These are phyloP conservation scores for Candida fluviatilis DNA, from an alignment of 805 yeast species.

Conservation along the genomic window DNA sequence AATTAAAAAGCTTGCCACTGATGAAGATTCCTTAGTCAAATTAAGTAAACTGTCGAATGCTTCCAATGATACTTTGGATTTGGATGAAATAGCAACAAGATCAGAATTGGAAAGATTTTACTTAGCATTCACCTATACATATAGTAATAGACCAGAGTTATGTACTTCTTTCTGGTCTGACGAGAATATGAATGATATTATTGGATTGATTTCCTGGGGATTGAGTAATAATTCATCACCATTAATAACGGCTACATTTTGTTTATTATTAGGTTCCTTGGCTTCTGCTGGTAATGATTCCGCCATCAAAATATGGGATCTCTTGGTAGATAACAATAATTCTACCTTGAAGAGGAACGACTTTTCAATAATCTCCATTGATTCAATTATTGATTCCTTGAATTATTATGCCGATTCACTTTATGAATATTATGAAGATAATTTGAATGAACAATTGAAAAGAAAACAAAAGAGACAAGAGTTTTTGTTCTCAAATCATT, in stretches of 20 bases:
- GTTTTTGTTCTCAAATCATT: conserved; percentile 18
- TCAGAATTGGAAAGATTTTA: conserved; percentile 89
- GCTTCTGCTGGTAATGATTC: conserved; percentile 59
- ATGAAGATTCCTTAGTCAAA: conserved; percentile 4
- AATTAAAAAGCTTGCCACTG: conserved; percentile 1
- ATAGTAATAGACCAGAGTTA: conserved; percentile 55
- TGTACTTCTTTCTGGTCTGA: conserved; percentile 59
- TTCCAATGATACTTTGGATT: conserved; percentile 24
- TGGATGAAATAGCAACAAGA: conserved; percentile 63
- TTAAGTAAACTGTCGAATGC: not conserved
- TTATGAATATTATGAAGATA: conserved; percentile 34
- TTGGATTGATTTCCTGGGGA: conserved; percentile 89
- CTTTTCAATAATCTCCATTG: conserved; percentile 50
- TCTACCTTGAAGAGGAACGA: conserved; percentile 31
- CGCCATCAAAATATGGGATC: conserved; percentile 35
- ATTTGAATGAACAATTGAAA: conserved; percentile 24
- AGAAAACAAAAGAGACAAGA: conserved; percentile 33
- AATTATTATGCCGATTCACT: conserved; percentile 49
- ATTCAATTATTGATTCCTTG: conserved; percentile 49
- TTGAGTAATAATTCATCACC: conserved; percentile 71
- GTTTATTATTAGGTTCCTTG: conserved; percentile 73
- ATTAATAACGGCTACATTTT: conserved; percentile 75
- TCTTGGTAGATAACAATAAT: conserved; percentile 24
- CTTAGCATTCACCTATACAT: conserved; percentile 66
- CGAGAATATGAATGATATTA: conserved; percentile 44